These are phyloP conservation scores for Ophiosphaerella herpotricha DNA, from an alignment of 2,329 filamentous ascomycete genomes.

Conservation along the genomic window DNA sequence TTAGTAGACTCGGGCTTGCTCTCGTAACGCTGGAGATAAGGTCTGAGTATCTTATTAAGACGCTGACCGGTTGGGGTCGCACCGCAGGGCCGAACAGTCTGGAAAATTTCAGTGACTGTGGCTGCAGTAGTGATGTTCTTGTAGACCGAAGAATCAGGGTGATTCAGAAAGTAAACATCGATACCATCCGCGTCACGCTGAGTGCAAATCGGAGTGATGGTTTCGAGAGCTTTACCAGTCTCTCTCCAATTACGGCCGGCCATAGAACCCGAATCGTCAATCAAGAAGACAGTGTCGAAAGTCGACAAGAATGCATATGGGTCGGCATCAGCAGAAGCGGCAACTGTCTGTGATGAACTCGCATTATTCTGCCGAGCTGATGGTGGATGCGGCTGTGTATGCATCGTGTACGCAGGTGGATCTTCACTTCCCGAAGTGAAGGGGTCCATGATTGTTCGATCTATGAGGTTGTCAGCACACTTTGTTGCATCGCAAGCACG, in stretches of 20 bases:
- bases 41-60: conserved; percentile 71
- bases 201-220: conserved; percentile 83
- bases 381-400: conserved; percentile 17
- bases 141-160: conserved; percentile 63
- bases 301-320: conserved; percentile 73
- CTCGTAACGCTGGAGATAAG: conserved; percentile 68
- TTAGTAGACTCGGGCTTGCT: conserved; percentile 60
- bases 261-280: conserved; percentile 95
- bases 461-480: conserved; percentile 18
- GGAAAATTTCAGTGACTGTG: conserved; percentile 72
- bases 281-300: conserved; percentile 88
- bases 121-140: conserved; percentile 63
- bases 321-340: conserved; percentile 49
- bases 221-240: conserved; percentile 68
- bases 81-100: conserved; percentile 65
- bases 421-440: conserved; percentile 43
- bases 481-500: not conserved
- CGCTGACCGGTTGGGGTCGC: conserved; percentile 76
- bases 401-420: conserved; percentile 47
- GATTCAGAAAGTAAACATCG: conserved; percentile 90
- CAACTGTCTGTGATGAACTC: conserved; percentile 1
- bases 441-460: conserved; percentile 32
- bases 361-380: conserved; percentile 10
- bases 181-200: conserved; percentile 80
- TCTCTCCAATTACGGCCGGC: conserved; percentile 75